phyloP scores from a whole-genome alignment of 148 eudicot genomes.

The Arctostaphylos glauca region DNA sequence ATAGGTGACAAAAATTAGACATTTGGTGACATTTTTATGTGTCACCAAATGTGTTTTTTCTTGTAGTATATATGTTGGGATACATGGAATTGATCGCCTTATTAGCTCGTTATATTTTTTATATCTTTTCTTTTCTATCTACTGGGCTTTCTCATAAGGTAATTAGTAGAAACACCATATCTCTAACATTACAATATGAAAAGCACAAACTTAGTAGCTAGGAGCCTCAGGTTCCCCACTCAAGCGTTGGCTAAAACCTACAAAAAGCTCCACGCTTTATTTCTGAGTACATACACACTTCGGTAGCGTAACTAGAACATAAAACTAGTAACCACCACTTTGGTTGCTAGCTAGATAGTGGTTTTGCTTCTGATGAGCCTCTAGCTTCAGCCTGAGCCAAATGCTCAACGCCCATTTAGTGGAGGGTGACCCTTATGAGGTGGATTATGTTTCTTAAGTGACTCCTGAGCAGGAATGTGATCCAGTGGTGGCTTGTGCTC shows the following conservation, averaged over 20 bases:
- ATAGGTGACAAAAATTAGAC: too few relatives aligned
- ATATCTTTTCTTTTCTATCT: too few relatives aligned
- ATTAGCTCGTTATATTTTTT: too few relatives aligned
- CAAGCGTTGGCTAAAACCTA: background rate
- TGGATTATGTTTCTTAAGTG: background rate
- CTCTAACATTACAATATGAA: background rate
- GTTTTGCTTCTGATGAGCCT: background rate
- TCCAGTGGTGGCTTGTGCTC: constrained; percentile 1
- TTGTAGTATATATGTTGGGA: too few relatives aligned
- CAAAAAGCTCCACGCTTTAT: background rate
- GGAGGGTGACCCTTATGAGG: background rate
- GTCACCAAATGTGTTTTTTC: too few relatives aligned
- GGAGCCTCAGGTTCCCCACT: background rate
- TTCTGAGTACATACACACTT: background rate
- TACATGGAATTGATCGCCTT: too few relatives aligned
- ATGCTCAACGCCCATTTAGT: background rate
- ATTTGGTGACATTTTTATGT: too few relatives aligned
- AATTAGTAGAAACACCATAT: background rate
- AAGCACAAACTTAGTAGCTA: background rate
- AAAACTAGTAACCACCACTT: background rate
- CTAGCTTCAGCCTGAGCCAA: background rate
- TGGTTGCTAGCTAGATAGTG: background rate
- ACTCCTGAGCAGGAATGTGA: background rate
- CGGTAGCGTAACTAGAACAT: background rate
- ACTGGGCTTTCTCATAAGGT: too few relatives aligned